Evolutionary conservation across 257 asterid species (phyloP).

Genomic region (Solanum infundibuliforme): DNA sequence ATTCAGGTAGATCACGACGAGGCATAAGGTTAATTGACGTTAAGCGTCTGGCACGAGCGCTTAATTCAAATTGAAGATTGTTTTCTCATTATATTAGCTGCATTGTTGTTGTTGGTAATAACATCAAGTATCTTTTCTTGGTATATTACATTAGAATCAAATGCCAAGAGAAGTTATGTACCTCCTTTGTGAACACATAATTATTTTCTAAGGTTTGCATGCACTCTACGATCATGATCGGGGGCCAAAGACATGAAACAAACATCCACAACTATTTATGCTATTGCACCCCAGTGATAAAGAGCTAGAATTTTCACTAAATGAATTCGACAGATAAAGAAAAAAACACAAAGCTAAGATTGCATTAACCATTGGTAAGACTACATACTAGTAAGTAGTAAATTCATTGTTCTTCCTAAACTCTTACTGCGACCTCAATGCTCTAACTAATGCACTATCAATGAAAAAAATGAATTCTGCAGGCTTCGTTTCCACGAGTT

Average conservation of each 20-base stretch:
- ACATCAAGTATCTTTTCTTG: background rate
- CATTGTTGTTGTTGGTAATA: background rate
- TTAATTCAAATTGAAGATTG: background rate
- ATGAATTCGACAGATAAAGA: too few species aligned
- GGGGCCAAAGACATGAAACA: background rate
- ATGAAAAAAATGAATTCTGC: background rate
- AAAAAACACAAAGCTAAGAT: too few species aligned
- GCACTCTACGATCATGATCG: too few species aligned
- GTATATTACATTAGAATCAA: background rate
- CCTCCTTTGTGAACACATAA: background rate
- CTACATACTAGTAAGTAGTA: background rate
- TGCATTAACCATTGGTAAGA: background rate
- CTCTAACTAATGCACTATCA: background rate
- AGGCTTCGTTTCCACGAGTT: background rate
- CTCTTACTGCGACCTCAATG: background rate
- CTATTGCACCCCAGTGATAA: background rate
- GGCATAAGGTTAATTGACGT: constrained; percentile 18
- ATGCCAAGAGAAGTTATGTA: background rate
- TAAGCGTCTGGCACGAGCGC: constrained; percentile 24
- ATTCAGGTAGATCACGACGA: constrained; percentile 7
- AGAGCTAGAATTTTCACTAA: background rate
- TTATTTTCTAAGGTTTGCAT: background rate
- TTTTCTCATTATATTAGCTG: background rate
- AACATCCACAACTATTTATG: background rate
- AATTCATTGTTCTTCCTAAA: background rate